Conservation (phyloP, 768 basidiomycete species). For the Leccinellum albellum region DNA sequence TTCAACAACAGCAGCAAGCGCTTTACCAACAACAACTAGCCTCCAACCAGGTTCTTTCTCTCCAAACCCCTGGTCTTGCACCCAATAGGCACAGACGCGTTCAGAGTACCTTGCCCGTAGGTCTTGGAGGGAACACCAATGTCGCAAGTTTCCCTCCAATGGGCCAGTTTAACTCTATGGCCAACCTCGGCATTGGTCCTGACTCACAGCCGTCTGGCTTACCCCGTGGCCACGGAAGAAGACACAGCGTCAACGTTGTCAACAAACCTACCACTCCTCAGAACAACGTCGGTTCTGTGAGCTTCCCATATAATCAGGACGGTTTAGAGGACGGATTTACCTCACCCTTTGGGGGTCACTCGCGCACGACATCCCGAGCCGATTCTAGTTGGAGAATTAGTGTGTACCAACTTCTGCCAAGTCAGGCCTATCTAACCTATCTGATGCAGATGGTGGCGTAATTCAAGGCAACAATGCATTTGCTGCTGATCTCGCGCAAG, state of each 20-base stretch:
- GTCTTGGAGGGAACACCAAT: conserved; percentile 44
- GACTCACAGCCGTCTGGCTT: conserved; percentile 64
- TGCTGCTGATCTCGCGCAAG: conserved; percentile 87
- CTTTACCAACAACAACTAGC: conserved; percentile 89
- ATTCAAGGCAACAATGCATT: conserved; percentile 60
- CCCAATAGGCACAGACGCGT: conserved; percentile 79
- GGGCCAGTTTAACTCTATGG: conserved; percentile 61
- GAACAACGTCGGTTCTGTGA: conserved; percentile 44
- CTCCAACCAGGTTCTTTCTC: conserved; percentile 79
- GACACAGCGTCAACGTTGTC: conserved; percentile 90
- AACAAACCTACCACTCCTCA: conserved; percentile 60
- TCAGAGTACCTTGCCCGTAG: conserved; percentile 76
- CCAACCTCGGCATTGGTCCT: conserved; percentile 50
- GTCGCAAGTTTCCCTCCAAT: conserved; percentile 37
- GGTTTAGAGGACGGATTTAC: conserved; percentile 79
- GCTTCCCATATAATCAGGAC: conserved; percentile 55
- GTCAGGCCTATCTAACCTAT: conserved; percentile 9
- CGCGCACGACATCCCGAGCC: conserved; percentile 68
- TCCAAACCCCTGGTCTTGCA: conserved; percentile 71
- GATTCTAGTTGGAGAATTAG: conserved; percentile 90
- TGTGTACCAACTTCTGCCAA: conserved; percentile 36
- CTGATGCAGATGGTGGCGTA: conserved; percentile 64
- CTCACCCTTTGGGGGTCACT: conserved; percentile 64
- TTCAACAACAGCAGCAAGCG: conserved; percentile 88
- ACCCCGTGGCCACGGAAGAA: conserved; percentile 80